Conservation (phyloP, 768 basidiomycete genomes). For the Gymnopilus junonius region DNA sequence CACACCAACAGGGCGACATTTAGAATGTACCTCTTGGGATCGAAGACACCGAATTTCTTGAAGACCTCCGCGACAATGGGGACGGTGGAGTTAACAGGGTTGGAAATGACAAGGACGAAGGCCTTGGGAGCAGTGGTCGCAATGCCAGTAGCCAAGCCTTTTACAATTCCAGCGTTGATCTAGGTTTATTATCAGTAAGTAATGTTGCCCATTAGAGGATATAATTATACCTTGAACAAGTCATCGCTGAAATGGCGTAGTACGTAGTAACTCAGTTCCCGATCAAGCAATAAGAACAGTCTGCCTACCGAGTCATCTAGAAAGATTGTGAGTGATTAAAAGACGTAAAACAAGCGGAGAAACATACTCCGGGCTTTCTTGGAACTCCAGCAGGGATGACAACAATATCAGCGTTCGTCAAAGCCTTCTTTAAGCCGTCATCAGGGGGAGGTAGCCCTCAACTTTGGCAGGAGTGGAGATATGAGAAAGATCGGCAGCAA, state of each 20-base stretch:
- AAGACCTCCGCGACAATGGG: slow-evolving; percentile 95
- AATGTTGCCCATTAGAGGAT: background rate
- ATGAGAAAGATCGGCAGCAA: slow-evolving; percentile 93
- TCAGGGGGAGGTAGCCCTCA: slow-evolving; percentile 77
- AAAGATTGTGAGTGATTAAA: slow-evolving; percentile 18
- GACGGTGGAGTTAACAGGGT: slow-evolving; percentile 99
- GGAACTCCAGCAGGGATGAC: slow-evolving; percentile 98
- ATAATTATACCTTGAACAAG: slow-evolving; percentile 80
- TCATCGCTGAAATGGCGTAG: slow-evolving; percentile 73
- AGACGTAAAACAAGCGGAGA: slow-evolving; percentile 4
- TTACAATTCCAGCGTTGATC: slow-evolving; percentile 98
- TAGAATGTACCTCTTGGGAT: slow-evolving; percentile 79
- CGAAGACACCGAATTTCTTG: slow-evolving; percentile 90
- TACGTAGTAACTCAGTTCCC: slow-evolving; percentile 16
- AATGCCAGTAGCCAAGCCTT: slow-evolving; percentile 89
- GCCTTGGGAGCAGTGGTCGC: slow-evolving; percentile 87
- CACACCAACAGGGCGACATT: background rate
- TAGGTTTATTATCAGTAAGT: slow-evolving; percentile 31
- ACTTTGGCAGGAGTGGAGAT: slow-evolving; percentile 90
- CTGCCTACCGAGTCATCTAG: slow-evolving; percentile 57
- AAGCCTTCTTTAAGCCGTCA: slow-evolving; percentile 80
- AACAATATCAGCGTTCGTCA: slow-evolving; percentile 87
- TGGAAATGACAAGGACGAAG: slow-evolving; percentile 94
- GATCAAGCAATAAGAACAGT: slow-evolving; percentile 11
- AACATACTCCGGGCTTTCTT: slow-evolving; percentile 87